These are phyloP conservation scores for Pulchroboletus neoregius DNA, from an alignment of 1,284 basidiomycete genomes.

Conservation along the genomic window DNA sequence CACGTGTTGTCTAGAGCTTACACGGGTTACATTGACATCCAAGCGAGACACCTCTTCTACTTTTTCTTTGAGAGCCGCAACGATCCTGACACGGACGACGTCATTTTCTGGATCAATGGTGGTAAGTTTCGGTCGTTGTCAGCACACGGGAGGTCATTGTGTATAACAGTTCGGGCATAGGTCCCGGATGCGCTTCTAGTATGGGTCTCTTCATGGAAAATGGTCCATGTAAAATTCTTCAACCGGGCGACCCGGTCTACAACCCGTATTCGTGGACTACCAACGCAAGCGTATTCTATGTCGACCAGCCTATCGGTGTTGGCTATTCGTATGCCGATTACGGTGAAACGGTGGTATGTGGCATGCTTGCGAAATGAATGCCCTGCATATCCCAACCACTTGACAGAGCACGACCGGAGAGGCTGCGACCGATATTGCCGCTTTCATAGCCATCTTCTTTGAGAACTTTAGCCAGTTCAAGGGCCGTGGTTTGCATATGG, in stretches of 20 bases:
- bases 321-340: conserved; percentile 63
- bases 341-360: conserved; percentile 46
- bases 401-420: conserved; percentile 46
- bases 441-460: conserved; percentile 62
- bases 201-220: conserved; percentile 13
- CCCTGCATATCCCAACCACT: not conserved
- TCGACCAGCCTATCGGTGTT: conserved; percentile 65
- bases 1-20: conserved; percentile 40
- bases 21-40: conserved; percentile 61
- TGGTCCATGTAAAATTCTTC: conserved; percentile 37
- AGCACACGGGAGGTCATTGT: not conserved
- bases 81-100: conserved; percentile 58
- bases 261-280: conserved; percentile 55
- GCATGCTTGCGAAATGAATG: not conserved
- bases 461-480: conserved; percentile 53
- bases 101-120: conserved; percentile 64
- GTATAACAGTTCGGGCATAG: conserved; percentile 1
- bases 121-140: conserved; percentile 31
- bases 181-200: conserved; percentile 13
- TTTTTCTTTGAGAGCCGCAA: conserved; percentile 80
- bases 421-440: conserved; percentile 57
- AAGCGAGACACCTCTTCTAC: conserved; percentile 69
- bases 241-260: conserved; percentile 37
- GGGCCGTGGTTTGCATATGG: conserved; percentile 52
- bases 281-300: conserved; percentile 57